Conservation (phyloP, 2,329 filamentous ascomycete genomes). For the Fusarium euwallaceae region DNA sequence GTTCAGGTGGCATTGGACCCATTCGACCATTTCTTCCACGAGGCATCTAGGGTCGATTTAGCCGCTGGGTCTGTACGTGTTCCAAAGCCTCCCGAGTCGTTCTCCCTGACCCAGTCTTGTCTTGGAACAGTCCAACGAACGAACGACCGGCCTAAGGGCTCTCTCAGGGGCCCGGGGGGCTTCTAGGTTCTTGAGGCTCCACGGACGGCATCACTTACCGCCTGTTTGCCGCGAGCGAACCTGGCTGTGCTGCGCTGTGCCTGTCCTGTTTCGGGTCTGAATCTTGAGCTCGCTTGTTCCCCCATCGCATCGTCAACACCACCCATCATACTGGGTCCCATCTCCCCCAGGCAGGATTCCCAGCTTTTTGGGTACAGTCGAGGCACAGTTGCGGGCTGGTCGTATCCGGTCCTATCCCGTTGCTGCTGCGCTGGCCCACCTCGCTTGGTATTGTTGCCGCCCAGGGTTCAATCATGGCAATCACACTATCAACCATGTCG, state of each 20-base stretch:
- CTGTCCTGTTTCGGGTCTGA: not conserved
- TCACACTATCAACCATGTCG: constrained; percentile 2
- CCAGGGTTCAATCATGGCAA: not conserved
- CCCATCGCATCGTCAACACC: not conserved
- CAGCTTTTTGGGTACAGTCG: constrained; percentile 3
- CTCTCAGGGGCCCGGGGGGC: not conserved
- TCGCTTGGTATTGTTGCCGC: not conserved
- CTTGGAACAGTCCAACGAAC: constrained; percentile 8
- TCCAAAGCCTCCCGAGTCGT: constrained; percentile 17
- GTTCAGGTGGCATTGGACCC: not conserved
- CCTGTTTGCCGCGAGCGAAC: constrained; percentile 3
- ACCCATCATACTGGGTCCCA: not conserved
- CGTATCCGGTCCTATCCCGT: constrained; percentile 7
- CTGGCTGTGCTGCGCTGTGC: not conserved
- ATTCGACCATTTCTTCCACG: constrained; percentile 21
- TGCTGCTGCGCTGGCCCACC: not conserved
- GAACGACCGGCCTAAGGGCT: not conserved
- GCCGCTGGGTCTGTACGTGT: constrained; percentile 11
- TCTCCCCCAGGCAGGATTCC: not conserved
- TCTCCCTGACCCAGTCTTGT: not conserved
- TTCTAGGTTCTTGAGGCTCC: constrained; percentile 8
- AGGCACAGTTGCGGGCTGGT: not conserved
- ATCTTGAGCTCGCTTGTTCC: constrained; percentile 20
- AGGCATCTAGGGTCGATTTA: constrained; percentile 32
- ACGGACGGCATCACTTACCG: constrained; percentile 5